Conservation (phyloP, 768 basidiomycete species). For the Pholiota conissans region DNA sequence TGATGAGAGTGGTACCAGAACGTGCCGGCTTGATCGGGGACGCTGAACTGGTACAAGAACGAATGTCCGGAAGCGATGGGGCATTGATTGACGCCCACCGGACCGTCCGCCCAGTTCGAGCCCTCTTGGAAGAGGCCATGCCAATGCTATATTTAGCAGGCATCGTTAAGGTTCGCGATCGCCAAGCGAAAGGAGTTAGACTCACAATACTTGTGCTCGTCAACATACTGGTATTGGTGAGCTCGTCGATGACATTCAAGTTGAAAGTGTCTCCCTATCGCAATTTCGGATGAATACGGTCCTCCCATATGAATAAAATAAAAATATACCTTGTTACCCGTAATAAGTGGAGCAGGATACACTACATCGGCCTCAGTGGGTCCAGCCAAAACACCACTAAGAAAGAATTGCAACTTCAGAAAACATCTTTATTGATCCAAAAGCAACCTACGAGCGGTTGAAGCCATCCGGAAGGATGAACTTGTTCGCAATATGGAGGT, state of each 20-base stretch:
- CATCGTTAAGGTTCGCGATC: too few species aligned
- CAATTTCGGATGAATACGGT: not conserved
- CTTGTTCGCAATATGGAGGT: not conserved
- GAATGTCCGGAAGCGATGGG: not conserved
- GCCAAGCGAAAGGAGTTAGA: too few species aligned
- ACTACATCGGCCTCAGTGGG: not conserved
- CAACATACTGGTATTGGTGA: slow-evolving; percentile 38
- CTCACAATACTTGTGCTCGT: too few species aligned
- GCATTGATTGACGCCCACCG: not conserved
- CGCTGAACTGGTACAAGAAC: not conserved
- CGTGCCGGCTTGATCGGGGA: not conserved
- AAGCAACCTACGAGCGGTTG: not conserved
- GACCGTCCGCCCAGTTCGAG: not conserved
- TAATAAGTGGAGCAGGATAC: not conserved
- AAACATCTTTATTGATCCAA: too few species aligned
- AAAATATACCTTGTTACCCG: not conserved
- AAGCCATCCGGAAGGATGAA: not conserved
- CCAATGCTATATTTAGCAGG: not conserved
- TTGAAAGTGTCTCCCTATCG: slow-evolving; percentile 1
- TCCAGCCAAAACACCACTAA: not conserved
- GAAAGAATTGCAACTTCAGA: too few species aligned
- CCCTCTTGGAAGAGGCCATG: not conserved
- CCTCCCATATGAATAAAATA: not conserved
- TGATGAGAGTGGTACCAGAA: not conserved
- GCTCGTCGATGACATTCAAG: slow-evolving; percentile 45